These are phyloP conservation scores for Talaromyces sp. DNA, from an alignment of 2,329 filamentous ascomycete species.

Conservation along the genomic window DNA sequence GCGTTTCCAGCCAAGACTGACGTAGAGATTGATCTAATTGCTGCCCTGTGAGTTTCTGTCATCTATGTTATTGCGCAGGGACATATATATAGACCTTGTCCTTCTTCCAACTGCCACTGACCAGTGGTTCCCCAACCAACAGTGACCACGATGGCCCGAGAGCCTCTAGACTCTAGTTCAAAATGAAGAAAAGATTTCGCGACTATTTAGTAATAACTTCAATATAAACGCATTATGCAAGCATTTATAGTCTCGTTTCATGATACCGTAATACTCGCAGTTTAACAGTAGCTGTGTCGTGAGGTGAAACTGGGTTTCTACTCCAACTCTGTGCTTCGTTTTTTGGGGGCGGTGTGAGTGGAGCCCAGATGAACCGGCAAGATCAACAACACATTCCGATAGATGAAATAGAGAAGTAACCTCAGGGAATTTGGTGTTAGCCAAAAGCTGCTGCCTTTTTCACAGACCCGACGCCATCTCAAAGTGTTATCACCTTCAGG, in stretches of 20 bases:
- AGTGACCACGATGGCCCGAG: background rate
- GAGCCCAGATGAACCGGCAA: background rate
- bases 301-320: slow-evolving; percentile 5
- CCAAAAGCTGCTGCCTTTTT: background rate
- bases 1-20: no score
- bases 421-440: background rate
- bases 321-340: background rate
- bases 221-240: background rate
- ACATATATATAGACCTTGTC: slow-evolving; percentile 1
- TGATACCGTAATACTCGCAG: slow-evolving; percentile 1
- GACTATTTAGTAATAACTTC: background rate
- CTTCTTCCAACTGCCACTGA: slow-evolving; percentile 2
- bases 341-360: slow-evolving; percentile 3
- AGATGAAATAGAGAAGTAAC: background rate
- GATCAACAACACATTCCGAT: slow-evolving; percentile 5
- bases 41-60: no score
- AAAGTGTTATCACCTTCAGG: background rate
- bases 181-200: background rate
- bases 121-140: background rate
- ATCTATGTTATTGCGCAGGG: no score
- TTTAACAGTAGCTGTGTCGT: slow-evolving; percentile 1
- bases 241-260: background rate
- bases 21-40: no score
- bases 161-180: slow-evolving; percentile 2
- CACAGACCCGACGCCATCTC: background rate